Percentiles rank a stretch among this genome's conserved stretches.
phyloP scores from a whole-genome alignment of 345 rosid genomes.

The Bretschneidera sinensis region DNA sequence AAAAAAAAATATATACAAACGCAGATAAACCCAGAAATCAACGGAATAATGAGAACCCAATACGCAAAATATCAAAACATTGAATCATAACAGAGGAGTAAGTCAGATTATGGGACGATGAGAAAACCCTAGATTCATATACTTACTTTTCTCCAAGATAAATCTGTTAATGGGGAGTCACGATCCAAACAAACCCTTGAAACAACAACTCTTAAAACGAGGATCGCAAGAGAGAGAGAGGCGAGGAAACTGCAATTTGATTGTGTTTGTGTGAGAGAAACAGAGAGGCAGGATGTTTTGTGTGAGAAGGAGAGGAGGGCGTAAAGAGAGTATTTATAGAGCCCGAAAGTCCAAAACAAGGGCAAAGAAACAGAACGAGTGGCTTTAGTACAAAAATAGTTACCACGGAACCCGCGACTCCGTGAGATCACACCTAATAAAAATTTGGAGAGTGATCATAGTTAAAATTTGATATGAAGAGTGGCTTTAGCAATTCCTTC shows the following conservation, averaged over 20 bases:
- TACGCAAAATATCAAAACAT: background rate
- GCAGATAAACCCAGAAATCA: background rate
- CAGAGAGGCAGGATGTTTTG: background rate
- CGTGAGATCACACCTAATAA: too few relatives aligned
- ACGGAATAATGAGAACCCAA: background rate
- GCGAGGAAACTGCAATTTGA: background rate
- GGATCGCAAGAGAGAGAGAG: background rate
- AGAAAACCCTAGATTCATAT: background rate
- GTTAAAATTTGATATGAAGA: background rate
- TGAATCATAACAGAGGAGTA: background rate
- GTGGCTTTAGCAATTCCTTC: background rate
- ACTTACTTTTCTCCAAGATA: constrained; percentile 1
- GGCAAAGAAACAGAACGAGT: background rate
- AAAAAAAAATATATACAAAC: background rate
- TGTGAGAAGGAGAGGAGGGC: background rate
- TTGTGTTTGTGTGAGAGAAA: too few relatives aligned
- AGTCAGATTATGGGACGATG: background rate
- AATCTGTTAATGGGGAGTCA: background rate
- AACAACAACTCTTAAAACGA: background rate
- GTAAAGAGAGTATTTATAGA: constrained; percentile 13
- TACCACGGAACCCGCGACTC: too few relatives aligned
- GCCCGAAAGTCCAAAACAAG: too few relatives aligned
- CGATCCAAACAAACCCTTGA: background rate
- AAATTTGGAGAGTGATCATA: background rate
- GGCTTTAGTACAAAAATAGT: constrained; percentile 14